Evolutionary conservation across 2,329 filamentous ascomycete genomes (phyloP).

Genomic region (Aspergillus sp.): DNA sequence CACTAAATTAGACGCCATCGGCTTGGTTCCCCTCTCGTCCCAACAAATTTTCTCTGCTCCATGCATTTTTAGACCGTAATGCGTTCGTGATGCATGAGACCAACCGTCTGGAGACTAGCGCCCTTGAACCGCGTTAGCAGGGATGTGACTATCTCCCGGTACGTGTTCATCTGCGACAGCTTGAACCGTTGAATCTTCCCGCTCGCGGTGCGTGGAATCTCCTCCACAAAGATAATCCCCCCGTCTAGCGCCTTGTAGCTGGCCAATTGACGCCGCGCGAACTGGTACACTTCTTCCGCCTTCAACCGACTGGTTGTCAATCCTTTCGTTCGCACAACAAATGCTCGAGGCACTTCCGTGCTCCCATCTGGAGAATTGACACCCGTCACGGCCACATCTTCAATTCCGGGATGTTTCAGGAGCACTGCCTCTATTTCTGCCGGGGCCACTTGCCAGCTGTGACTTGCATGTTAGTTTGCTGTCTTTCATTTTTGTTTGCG

Average conservation of each 20-base stretch:
- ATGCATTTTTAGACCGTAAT: conserved; percentile 18
- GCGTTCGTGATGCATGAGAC: conserved; percentile 22
- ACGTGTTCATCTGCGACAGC: conserved; percentile 40
- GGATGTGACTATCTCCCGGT: conserved; percentile 37
- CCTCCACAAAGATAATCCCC: conserved; percentile 49
- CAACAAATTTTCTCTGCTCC: neutral
- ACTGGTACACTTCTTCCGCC: conserved; percentile 45
- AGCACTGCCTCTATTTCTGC: conserved; percentile 50
- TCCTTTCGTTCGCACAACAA: conserved; percentile 41
- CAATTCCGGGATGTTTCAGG: conserved; percentile 44
- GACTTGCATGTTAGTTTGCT: neutral
- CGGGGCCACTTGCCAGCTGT: conserved; percentile 49
- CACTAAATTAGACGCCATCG: neutral
- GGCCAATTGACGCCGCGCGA: conserved; percentile 41
- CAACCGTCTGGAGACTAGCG: conserved; percentile 22
- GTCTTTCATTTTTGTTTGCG: neutral
- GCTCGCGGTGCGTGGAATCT: conserved; percentile 50
- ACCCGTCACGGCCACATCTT: conserved; percentile 49
- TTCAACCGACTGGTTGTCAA: conserved; percentile 25
- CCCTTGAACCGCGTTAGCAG: conserved; percentile 27
- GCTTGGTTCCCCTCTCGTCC: neutral
- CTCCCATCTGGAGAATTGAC: conserved; percentile 36
- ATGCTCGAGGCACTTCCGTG: conserved; percentile 46
- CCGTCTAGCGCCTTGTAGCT: conserved; percentile 51
- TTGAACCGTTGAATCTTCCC: conserved; percentile 51